Percentiles rank a stretch among this genome's conserved stretches.
These are phyloP conservation scores for Fusarium zealandicum DNA, from an alignment of 2,329 filamentous ascomycete genomes.

Conservation along the genomic window DNA sequence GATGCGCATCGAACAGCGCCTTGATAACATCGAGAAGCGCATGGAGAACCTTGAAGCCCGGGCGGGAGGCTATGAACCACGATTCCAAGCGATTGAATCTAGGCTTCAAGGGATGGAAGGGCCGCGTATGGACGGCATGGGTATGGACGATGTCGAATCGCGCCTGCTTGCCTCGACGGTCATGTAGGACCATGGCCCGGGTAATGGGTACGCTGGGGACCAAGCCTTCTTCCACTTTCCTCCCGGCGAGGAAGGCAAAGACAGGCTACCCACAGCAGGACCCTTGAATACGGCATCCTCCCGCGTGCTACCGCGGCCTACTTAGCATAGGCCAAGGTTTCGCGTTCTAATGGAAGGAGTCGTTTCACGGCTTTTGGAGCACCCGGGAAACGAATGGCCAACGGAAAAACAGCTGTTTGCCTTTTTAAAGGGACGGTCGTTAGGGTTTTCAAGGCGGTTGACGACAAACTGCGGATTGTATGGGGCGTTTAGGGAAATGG, in stretches of 20 bases:
- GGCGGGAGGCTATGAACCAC: conserved; percentile 52
- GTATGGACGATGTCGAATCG: conserved; percentile 56
- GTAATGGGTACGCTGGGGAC: conserved; percentile 9
- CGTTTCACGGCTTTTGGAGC: conserved; percentile 21
- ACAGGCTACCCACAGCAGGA: conserved; percentile 1
- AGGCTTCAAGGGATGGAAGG: conserved; percentile 53
- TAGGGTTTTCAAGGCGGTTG: conserved; percentile 36
- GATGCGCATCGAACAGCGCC: conserved; percentile 56
- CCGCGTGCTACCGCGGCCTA: background rate
- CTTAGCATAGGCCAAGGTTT: conserved; percentile 5
- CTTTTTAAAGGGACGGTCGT: conserved; percentile 20
- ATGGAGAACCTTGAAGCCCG: conserved; percentile 61
- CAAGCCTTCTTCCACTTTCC: background rate
- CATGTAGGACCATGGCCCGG: conserved; percentile 47
- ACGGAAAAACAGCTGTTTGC: conserved; percentile 26
- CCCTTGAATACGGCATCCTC: conserved; percentile 15
- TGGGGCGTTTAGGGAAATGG: conserved; percentile 41
- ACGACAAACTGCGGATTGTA: conserved; percentile 41
- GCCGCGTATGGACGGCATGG: conserved; percentile 52
- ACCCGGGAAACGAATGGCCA: conserved; percentile 14
- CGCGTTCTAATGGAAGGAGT: conserved; percentile 1
- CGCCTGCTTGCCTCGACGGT: conserved; percentile 53
- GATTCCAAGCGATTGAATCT: conserved; percentile 54
- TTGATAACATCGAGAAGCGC: conserved; percentile 62
- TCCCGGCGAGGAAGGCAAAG: conserved; percentile 13